Evolutionary conservation across 2,329 filamentous ascomycete genomes (phyloP).

Genomic region (Stachybotrys chartarum): DNA sequence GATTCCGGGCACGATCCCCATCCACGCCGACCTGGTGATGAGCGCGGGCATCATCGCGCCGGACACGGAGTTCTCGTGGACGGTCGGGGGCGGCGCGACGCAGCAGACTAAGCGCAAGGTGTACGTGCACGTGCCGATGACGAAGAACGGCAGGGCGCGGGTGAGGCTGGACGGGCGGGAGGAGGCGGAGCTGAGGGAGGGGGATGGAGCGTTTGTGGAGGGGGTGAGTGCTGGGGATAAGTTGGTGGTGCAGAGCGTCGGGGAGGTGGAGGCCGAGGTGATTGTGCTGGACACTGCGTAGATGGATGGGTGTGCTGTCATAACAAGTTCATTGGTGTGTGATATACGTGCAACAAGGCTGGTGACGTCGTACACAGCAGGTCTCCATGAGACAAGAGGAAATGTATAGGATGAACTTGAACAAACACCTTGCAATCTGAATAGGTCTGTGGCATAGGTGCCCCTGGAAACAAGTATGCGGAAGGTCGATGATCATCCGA

Average conservation of each 20-base stretch:
- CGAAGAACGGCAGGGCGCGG: conserved; percentile 65
- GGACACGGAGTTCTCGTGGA: conserved; percentile 61
- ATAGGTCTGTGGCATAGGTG: too few relatives aligned
- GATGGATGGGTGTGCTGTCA: neutral
- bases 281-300: conserved; percentile 58
- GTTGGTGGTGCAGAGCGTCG: conserved; percentile 58
- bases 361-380: too few relatives aligned
- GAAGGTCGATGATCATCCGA: too few relatives aligned
- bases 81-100: conserved; percentile 53
- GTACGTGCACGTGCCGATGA: conserved; percentile 76
- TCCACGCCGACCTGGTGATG: conserved; percentile 82
- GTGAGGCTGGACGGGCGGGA: conserved; percentile 61
- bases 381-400: too few relatives aligned
- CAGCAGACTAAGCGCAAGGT: conserved; percentile 58
- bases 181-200: conserved; percentile 60
- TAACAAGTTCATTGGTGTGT: neutral
- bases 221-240: conserved; percentile 57
- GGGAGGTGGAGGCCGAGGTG: conserved; percentile 63
- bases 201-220: conserved; percentile 74
- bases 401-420: too few relatives aligned
- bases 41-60: conserved; percentile 66
- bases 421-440: too few relatives aligned
- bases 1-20: conserved; percentile 64
- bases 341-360: too few relatives aligned
- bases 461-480: too few relatives aligned